phyloP scores from a whole-genome alignment of 768 basidiomycete genomes.

The Trametopsis cervina region DNA sequence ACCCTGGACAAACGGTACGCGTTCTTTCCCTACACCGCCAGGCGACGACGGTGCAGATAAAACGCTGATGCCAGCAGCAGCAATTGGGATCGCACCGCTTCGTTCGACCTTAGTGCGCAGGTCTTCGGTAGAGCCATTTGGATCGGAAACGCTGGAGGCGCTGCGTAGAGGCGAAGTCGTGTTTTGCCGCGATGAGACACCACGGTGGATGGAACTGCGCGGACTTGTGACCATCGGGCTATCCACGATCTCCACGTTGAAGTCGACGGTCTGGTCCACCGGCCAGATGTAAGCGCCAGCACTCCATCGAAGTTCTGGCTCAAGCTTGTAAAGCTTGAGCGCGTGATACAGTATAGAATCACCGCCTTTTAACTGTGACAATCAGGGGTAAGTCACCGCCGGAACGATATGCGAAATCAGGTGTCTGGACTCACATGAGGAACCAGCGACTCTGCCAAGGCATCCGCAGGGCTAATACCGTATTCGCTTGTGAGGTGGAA shows the following conservation, averaged over 20 bases:
- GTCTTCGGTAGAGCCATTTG: slow-evolving; percentile 30
- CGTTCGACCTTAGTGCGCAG: slow-evolving; percentile 54
- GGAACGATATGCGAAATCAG: not conserved
- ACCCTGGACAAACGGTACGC: slow-evolving; percentile 55
- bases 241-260: slow-evolving; percentile 37
- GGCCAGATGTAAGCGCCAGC: slow-evolving; percentile 84
- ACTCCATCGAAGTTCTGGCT: slow-evolving; percentile 71
- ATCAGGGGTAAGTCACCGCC: not conserved
- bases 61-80: slow-evolving; percentile 55
- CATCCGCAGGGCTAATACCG: slow-evolving; percentile 60
- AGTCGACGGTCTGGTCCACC: slow-evolving; percentile 60
- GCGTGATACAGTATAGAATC: slow-evolving; percentile 74
- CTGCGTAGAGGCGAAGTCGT: slow-evolving; percentile 33
- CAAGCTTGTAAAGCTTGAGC: slow-evolving; percentile 68
- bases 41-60: slow-evolving; percentile 44
- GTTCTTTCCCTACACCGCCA: slow-evolving; percentile 49
- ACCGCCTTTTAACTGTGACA: slow-evolving; percentile 60
- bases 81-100: slow-evolving; percentile 59
- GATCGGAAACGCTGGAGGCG: slow-evolving; percentile 34
- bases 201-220: slow-evolving; percentile 9
- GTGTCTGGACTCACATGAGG: slow-evolving; percentile 47
- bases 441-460: slow-evolving; percentile 61
- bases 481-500: slow-evolving; percentile 70
- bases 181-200: slow-evolving; percentile 16
- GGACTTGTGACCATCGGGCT: slow-evolving; percentile 14